phyloP scores from a whole-genome alignment of 169 alveolate species.

The Eimeria necatrix region DNA sequence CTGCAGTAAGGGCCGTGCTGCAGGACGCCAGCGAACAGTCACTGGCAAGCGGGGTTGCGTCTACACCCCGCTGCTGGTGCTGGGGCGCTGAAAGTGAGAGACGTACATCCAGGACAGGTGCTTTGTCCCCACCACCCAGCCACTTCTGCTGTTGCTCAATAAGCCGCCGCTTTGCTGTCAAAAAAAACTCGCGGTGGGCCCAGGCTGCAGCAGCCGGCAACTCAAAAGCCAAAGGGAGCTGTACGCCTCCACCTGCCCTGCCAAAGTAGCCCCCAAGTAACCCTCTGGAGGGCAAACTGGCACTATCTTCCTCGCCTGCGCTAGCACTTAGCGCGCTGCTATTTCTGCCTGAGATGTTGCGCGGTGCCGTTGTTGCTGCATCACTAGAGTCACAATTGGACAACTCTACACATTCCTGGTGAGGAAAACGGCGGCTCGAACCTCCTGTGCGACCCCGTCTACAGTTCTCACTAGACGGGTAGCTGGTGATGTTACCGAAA shows the following conservation, averaged over 20 bases:
- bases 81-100: conserved; percentile 72
- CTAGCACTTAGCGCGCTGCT: conserved; percentile 34
- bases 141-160: conserved; percentile 74
- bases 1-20: conserved; percentile 73
- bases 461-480: neutral
- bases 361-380: conserved; percentile 46
- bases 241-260: conserved; percentile 75
- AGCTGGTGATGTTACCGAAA: neutral
- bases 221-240: conserved; percentile 67
- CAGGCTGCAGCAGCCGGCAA: conserved; percentile 77
- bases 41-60: conserved; percentile 73
- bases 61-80: conserved; percentile 64
- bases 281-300: neutral
- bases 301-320: neutral
- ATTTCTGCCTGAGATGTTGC: conserved; percentile 8
- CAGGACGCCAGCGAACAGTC: conserved; percentile 74
- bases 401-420: conserved; percentile 52
- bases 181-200: conserved; percentile 72
- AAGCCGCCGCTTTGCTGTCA: conserved; percentile 74
- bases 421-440: conserved; percentile 24
- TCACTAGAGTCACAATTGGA: neutral
- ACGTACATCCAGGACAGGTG: conserved; percentile 70
- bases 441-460: conserved; percentile 16
- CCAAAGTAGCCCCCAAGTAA: conserved; percentile 68
- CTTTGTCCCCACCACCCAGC: conserved; percentile 78